Conservation (phyloP, 192 early-diverging fungal species). For the Pecoramyces ruminantium region DNA sequence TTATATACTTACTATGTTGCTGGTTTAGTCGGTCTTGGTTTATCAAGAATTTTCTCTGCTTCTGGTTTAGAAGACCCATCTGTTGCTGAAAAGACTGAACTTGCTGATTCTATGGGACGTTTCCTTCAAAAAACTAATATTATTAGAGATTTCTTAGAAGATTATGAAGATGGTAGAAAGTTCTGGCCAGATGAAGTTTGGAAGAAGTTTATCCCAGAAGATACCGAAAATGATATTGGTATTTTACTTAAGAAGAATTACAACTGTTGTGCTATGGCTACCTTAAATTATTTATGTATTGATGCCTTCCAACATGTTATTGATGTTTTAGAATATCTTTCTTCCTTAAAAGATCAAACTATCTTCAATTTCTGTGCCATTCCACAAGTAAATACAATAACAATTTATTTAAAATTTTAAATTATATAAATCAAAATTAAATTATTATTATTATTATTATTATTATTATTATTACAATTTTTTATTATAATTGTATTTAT, state of each 20-base stretch:
- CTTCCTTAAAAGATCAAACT: slow-evolving; percentile 50
- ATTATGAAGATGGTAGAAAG: slow-evolving; percentile 65
- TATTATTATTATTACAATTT: too few species aligned
- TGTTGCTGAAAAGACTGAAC: slow-evolving; percentile 22
- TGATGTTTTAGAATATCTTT: slow-evolving; percentile 73
- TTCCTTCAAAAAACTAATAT: slow-evolving; percentile 99
- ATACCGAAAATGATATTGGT: slow-evolving; percentile 11
- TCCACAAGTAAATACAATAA: slow-evolving; percentile 55
- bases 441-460: too few species aligned
- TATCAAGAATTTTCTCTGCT: slow-evolving; percentile 77
- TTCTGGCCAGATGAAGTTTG: slow-evolving; percentile 97
- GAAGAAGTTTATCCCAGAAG: slow-evolving; percentile 47
- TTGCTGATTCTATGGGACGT: slow-evolving; percentile 85
- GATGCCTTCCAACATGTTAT: slow-evolving; percentile 75
- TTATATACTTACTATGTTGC: slow-evolving; percentile 97
- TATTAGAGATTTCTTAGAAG: slow-evolving; percentile 84
- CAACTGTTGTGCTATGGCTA: neutral
- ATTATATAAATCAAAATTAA: too few species aligned
- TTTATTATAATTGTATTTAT: too few species aligned
- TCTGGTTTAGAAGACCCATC: slow-evolving; percentile 57
- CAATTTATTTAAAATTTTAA: too few species aligned
- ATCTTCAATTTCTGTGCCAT: slow-evolving; percentile 94
- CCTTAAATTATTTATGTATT: slow-evolving; percentile 67
- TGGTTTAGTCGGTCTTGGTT: slow-evolving; percentile 82
- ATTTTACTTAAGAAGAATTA: neutral